Evolutionary conservation across 805 yeast genomes (phyloP).

Genomic region (Candida cerambycidarum): DNA sequence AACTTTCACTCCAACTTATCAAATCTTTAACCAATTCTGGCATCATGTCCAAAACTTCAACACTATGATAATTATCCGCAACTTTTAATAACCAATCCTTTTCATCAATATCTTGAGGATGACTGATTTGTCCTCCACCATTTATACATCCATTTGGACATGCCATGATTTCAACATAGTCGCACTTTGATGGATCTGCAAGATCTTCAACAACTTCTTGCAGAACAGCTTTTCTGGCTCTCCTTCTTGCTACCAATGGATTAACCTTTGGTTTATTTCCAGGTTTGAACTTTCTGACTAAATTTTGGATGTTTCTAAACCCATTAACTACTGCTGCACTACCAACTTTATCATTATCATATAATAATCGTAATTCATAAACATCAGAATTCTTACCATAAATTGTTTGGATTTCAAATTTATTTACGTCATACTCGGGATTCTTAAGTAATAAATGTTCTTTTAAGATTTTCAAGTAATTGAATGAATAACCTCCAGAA

Average conservation of each 20-base stretch:
- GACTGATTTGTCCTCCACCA: slow-evolving; percentile 88
- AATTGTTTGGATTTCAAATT: slow-evolving; percentile 36
- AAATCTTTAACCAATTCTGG: slow-evolving; percentile 17
- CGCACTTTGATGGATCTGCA: slow-evolving; percentile 67
- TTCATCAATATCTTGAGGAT: slow-evolving; percentile 35
- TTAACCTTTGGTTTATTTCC: slow-evolving; percentile 20
- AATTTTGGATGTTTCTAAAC: slow-evolving; percentile 88
- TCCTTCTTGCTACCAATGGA: slow-evolving; percentile 45
- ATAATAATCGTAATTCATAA: slow-evolving; percentile 61
- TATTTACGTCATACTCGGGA: slow-evolving; percentile 18
- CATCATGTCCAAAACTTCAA: slow-evolving; percentile 22
- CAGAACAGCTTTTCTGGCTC: slow-evolving; percentile 31
- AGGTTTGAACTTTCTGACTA: slow-evolving; percentile 77
- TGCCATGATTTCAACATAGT: slow-evolving; percentile 94
- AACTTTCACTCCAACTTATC: slow-evolving; percentile 33
- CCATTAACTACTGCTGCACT: slow-evolving; percentile 76
- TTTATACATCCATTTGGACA: slow-evolving; percentile 98
- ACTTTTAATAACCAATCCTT: slow-evolving; percentile 48
- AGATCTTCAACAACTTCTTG: slow-evolving; percentile 15
- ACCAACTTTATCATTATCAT: slow-evolving; percentile 41
- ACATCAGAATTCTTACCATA: slow-evolving; percentile 77
- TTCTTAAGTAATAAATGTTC: slow-evolving; percentile 20
- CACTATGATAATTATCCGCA: slow-evolving; percentile 31
- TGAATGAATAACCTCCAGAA: slow-evolving; percentile 87
- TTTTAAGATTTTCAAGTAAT: slow-evolving; percentile 52